Evolutionary conservation across 495 filamentous ascomycete species (phyloP).

Genomic region (Penicillium paxilli): DNA sequence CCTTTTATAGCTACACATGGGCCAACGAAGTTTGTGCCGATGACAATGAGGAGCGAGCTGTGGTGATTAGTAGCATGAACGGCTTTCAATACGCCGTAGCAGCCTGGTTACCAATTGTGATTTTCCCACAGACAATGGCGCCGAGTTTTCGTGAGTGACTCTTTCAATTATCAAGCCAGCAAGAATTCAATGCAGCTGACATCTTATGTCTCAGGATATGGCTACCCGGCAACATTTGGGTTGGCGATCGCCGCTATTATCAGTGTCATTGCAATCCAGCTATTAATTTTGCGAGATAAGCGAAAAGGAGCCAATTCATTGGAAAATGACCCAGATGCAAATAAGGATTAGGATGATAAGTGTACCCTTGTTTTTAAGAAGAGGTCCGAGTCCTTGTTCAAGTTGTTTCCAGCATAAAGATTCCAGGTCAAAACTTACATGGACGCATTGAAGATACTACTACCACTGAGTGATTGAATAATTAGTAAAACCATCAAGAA

Average conservation of each 20-base stretch:
- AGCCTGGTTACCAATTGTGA: constrained; percentile 29
- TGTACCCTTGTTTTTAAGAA: too few relatives aligned
- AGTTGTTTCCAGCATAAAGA: too few relatives aligned
- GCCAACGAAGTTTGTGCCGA: constrained; percentile 23
- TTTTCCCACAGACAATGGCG: constrained; percentile 7
- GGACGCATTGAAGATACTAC: too few relatives aligned
- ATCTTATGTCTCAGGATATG: constrained; percentile 13
- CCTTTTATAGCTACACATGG: constrained; percentile 16
- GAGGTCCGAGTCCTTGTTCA: too few relatives aligned
- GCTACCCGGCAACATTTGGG: constrained; percentile 26
- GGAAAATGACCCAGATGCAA: not conserved
- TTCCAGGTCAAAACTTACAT: too few relatives aligned
- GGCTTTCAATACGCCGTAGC: constrained; percentile 26
- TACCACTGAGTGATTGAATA: too few relatives aligned
- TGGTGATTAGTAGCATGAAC: constrained; percentile 25
- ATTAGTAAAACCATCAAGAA: too few relatives aligned
- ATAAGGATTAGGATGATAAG: not conserved
- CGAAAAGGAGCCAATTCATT: not conserved
- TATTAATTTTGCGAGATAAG: constrained; percentile 19
- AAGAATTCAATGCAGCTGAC: not conserved
- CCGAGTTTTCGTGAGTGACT: not conserved
- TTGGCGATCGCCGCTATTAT: constrained; percentile 24
- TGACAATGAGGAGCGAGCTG: constrained; percentile 22
- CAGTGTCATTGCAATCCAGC: constrained; percentile 18
- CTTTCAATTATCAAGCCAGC: not conserved